Evolutionary conservation across 345 rosid genomes (phyloP).

Genomic region (Aethionema arabicum): DNA sequence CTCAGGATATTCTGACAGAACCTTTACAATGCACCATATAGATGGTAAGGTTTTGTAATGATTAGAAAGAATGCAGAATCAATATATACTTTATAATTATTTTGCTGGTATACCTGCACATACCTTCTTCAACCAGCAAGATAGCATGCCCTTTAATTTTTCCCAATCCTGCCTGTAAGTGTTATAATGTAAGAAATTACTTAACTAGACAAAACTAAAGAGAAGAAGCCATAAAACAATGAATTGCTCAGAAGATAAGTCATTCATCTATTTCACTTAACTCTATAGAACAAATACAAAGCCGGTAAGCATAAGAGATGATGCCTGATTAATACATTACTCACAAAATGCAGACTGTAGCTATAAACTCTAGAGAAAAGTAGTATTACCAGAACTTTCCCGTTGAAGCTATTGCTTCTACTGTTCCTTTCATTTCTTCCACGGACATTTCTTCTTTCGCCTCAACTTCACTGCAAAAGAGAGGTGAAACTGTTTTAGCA

Average conservation of each 20-base stretch:
- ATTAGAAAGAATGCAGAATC: slow-evolving; percentile 6
- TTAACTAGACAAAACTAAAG: not conserved
- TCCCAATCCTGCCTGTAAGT: slow-evolving; percentile 80
- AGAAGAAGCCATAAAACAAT: slow-evolving; percentile 3
- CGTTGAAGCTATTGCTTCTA: slow-evolving; percentile 69
- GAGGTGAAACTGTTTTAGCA: slow-evolving; percentile 6
- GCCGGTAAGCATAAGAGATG: not conserved
- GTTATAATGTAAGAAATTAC: slow-evolving; percentile 10
- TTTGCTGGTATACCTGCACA: slow-evolving; percentile 64
- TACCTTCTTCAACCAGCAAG: slow-evolving; percentile 96
- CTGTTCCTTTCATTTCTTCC: slow-evolving; percentile 46
- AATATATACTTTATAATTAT: slow-evolving; percentile 16
- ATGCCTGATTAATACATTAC: slow-evolving; percentile 1
- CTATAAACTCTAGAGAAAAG: not conserved
- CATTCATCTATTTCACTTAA: slow-evolving; percentile 10
- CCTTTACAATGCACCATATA: slow-evolving; percentile 47
- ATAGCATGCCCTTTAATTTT: slow-evolving; percentile 68
- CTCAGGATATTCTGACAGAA: slow-evolving; percentile 82
- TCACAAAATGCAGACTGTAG: not conserved
- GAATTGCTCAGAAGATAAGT: slow-evolving; percentile 2
- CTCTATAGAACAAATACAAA: slow-evolving; percentile 7
- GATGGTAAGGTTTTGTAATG: slow-evolving; percentile 22
- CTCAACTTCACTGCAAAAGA: slow-evolving; percentile 40
- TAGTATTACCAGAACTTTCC: slow-evolving; percentile 67
- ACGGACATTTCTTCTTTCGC: slow-evolving; percentile 38